These are phyloP conservation scores for Flaveria robusta DNA, from an alignment of 129 eudicot genomes.

Conservation along the genomic window DNA sequence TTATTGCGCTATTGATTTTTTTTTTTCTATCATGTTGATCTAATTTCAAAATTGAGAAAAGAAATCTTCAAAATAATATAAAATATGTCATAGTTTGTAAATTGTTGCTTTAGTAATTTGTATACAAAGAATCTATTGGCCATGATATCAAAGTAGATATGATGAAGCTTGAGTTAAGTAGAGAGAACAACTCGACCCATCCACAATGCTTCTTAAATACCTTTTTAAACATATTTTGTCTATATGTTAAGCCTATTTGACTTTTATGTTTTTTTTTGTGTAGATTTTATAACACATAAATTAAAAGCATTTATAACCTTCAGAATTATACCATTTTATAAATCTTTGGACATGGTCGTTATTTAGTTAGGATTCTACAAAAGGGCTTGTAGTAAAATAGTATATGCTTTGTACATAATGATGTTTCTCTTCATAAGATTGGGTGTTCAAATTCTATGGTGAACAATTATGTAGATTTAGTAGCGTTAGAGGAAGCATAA, in stretches of 20 bases:
- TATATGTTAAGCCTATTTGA: neutral
- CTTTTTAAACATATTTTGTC: neutral
- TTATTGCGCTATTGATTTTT: neutral
- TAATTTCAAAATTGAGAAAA: neutral
- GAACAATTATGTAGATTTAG: no score
- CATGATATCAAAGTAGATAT: conserved; percentile 22
- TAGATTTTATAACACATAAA: neutral
- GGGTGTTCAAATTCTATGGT: no score
- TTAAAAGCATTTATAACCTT: neutral
- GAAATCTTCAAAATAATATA: neutral
- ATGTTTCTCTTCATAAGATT: no score
- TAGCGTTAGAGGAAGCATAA: no score
- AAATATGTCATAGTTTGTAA: neutral
- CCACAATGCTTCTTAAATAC: conserved; percentile 7
- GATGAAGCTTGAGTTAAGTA: conserved; percentile 30
- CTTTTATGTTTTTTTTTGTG: neutral
- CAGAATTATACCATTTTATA: no score
- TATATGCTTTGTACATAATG: no score
- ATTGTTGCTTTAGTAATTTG: neutral
- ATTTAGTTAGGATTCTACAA: no score
- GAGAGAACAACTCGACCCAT: conserved; percentile 30
- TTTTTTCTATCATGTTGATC: neutral
- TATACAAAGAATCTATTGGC: conserved; percentile 30
- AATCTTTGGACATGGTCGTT: no score
- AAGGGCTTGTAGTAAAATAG: no score